Conservation (phyloP, 768 basidiomycete genomes). For the Pisolithus orientalis region DNA sequence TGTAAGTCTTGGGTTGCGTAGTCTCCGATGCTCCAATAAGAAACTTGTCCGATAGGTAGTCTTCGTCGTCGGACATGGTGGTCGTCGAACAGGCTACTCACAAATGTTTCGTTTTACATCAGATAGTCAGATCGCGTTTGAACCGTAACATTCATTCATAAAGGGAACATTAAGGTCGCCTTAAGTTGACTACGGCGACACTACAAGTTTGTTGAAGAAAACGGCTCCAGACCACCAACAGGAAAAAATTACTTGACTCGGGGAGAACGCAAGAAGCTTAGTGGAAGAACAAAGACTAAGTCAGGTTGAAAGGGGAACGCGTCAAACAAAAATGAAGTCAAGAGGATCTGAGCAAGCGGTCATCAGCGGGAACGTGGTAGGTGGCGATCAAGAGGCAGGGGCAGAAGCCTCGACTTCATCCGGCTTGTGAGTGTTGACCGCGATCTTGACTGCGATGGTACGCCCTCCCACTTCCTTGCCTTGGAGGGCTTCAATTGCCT, state of each 20-base stretch:
- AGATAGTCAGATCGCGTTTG: too few relatives aligned
- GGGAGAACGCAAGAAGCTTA: constrained; percentile 33
- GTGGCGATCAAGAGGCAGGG: constrained; percentile 17
- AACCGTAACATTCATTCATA: constrained; percentile 15
- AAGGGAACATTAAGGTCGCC: constrained; percentile 20
- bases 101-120: not conserved
- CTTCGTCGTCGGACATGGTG: constrained; percentile 71
- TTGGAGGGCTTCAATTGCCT: constrained; percentile 81
- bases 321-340: constrained; percentile 23
- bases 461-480: constrained; percentile 87
- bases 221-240: constrained; percentile 42
- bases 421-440: constrained; percentile 74
- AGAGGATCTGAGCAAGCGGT: constrained; percentile 17
- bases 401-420: constrained; percentile 41
- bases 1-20: constrained; percentile 55
- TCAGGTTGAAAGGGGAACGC: constrained; percentile 22
- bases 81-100: constrained; percentile 1
- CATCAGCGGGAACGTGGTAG: constrained; percentile 4
- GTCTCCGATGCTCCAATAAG: constrained; percentile 38
- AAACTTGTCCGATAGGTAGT: constrained; percentile 89
- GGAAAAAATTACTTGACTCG: constrained; percentile 23
- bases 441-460: constrained; percentile 88
- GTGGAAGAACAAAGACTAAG: constrained; percentile 29
- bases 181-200: constrained; percentile 23
- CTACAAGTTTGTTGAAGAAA: constrained; percentile 28